Evolutionary conservation across 805 yeast species (phyloP), one percentile per base, ranked within the genome.

Genomic region (Myxozyma neotropica): DNA sequence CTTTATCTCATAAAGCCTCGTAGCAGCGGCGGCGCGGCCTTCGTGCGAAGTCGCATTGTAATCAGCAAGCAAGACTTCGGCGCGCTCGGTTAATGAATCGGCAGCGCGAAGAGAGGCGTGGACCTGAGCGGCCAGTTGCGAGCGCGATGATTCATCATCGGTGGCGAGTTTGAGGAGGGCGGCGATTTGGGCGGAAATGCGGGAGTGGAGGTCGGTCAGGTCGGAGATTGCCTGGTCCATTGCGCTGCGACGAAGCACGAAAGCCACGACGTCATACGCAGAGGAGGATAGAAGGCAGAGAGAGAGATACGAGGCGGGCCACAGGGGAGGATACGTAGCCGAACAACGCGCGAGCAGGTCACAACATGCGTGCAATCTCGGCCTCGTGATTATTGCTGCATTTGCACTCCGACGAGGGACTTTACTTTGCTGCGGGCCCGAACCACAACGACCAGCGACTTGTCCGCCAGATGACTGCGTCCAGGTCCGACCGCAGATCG

Each of bases 101-200:
- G 65, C 65, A 17, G 46, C 38, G 12, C 65, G 56, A 3, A 61
- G 45, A 21, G 40, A 44, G 13, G 46, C 19, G 36, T 54, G 62
- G 33, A 58, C 55, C 35, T 38, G 36, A 15, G 49, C 35, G 8
- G 65, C 65, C 13, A 58, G 54, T 8, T 17, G 33, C 15, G 63
- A 33, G 7, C 65, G 51, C 23, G 43, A 21, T n/a, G 47, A 13
- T 19, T 61, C 33, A 29, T 29, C 33, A 29, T 46, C 50, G 15
- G 50, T 46, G 8, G 53, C 8, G 19, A 36, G 43, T 7, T 27
- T 19, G 15, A 24, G 23, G n/a, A 48, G 33, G n/a, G 53, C 12
- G 5, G 53, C 43, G 12, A 36, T 48, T 8, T 36, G 43, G 23
- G 53, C 17, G 3, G 53, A 21, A 33, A 48, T 26, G n/a, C 17